Conservation (phyloP, 139 green algal species). For the Coelastrella sp. region DNA sequence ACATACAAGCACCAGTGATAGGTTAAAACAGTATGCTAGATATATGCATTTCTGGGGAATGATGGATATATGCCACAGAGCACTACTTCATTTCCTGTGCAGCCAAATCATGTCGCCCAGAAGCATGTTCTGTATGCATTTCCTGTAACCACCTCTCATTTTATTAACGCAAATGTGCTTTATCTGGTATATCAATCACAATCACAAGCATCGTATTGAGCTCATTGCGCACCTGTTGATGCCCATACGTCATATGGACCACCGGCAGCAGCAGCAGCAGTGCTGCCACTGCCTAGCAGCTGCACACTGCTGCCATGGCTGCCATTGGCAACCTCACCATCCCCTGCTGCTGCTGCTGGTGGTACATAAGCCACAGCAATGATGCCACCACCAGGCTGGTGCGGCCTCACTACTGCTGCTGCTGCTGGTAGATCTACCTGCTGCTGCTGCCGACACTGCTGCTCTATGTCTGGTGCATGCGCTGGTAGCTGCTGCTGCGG, state of each 20-base stretch:
- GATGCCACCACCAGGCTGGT: conserved; percentile 26
- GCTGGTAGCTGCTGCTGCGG: conserved; percentile 6
- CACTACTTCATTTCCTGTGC: too few relatives aligned
- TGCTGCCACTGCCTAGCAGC: not conserved
- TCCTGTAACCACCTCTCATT: too few relatives aligned
- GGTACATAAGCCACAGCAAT: conserved; percentile 15
- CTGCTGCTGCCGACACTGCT: conserved; percentile 12
- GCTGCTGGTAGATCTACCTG: not conserved
- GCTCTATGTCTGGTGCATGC: conserved; percentile 12
- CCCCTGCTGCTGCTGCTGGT: not conserved
- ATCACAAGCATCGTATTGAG: not conserved
- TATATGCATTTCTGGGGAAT: too few relatives aligned
- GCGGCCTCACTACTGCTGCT: not conserved
- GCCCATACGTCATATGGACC: not conserved
- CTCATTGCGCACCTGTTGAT: not conserved
- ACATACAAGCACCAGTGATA: too few relatives aligned
- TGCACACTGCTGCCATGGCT: not conserved
- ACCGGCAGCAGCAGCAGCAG: not conserved
- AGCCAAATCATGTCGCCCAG: too few relatives aligned
- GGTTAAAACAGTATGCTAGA: too few relatives aligned
- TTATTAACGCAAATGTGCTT: too few relatives aligned
- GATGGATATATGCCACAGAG: too few relatives aligned
- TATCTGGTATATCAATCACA: not conserved
- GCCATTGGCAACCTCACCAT: not conserved
- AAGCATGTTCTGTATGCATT: too few relatives aligned